Conservation (phyloP, 2,329 filamentous ascomycete genomes). For the Phaeosphaeria sp. region DNA sequence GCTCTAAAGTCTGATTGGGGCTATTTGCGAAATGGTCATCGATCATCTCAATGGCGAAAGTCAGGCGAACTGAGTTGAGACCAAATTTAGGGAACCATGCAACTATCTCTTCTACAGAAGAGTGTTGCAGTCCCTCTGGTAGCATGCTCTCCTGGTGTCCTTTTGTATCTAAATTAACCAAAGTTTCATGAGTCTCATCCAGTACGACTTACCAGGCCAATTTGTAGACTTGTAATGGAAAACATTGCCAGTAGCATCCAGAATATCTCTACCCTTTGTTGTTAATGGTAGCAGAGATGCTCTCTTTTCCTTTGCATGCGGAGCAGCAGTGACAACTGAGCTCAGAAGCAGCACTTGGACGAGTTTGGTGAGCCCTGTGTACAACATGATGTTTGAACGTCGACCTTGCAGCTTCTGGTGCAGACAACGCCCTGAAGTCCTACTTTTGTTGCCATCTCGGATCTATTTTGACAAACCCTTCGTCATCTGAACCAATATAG, state of each 20-base stretch:
- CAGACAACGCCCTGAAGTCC: not conserved
- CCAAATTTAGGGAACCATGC: conserved; percentile 65
- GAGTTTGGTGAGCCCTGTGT: conserved; percentile 5
- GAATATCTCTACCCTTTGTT: conserved; percentile 41
- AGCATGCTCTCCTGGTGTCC: conserved; percentile 69
- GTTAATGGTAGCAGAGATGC: conserved; percentile 35
- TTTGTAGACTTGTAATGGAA: conserved; percentile 63
- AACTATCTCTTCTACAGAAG: conserved; percentile 63
- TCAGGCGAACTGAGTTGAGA: conserved; percentile 69
- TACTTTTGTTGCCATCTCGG: not conserved
- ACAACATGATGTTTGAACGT: conserved; percentile 17
- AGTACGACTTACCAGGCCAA: conserved; percentile 55
- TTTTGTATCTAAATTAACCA: not conserved
- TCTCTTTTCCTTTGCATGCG: conserved; percentile 15
- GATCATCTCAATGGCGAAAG: conserved; percentile 70
- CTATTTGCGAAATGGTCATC: conserved; percentile 52
- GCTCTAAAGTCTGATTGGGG: conserved; percentile 40
- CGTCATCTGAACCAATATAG: not conserved
- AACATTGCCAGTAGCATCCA: conserved; percentile 43
- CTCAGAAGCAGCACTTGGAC: conserved; percentile 17
- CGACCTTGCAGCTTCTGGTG: not conserved
- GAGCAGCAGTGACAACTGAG: conserved; percentile 18
- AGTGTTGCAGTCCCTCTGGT: conserved; percentile 69
- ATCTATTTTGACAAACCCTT: not conserved
- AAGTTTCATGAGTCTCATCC: not conserved